Percentiles rank a stretch among this genome's conserved stretches.
These are phyloP conservation scores for Rubia peregrina DNA, from an alignment of 305 asterid species.

Conservation along the genomic window DNA sequence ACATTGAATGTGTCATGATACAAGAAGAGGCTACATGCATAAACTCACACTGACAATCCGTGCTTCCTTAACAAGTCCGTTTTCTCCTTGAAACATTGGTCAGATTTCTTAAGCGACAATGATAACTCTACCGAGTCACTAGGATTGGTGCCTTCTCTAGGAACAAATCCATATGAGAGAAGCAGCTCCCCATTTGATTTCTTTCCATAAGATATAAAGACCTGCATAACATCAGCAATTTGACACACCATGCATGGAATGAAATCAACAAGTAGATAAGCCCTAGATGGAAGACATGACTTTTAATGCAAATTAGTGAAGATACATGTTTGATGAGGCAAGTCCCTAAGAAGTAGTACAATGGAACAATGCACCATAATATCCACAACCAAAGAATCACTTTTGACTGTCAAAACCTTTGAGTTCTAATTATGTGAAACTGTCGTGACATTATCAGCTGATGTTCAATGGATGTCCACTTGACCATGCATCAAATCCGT, in stretches of 20 bases:
- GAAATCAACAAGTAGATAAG: not conserved
- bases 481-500: too few species aligned
- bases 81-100: slow-evolving; percentile 75
- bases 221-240: slow-evolving; percentile 42
- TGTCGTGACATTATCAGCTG: too few species aligned
- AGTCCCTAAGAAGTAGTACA: too few species aligned
- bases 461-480: too few species aligned
- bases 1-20: not conserved
- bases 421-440: too few species aligned
- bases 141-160: slow-evolving; percentile 92
- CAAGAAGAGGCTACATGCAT: slow-evolving; percentile 10
- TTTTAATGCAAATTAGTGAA: not conserved
- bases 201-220: slow-evolving; percentile 85
- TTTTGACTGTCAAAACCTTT: too few species aligned
- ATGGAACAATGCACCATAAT: too few species aligned
- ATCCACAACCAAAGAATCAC: too few species aligned
- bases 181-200: slow-evolving; percentile 91
- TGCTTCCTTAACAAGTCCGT: slow-evolving; percentile 55
- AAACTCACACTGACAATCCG: slow-evolving; percentile 64
- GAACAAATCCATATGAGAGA: slow-evolving; percentile 96
- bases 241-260: not conserved
- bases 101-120: slow-evolving; percentile 61
- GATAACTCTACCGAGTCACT: slow-evolving; percentile 72
- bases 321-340: too few species aligned
- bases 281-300: not conserved